phyloP scores from a whole-genome alignment of 169 alveolate species.

The Cardiosporidium cionae region DNA sequence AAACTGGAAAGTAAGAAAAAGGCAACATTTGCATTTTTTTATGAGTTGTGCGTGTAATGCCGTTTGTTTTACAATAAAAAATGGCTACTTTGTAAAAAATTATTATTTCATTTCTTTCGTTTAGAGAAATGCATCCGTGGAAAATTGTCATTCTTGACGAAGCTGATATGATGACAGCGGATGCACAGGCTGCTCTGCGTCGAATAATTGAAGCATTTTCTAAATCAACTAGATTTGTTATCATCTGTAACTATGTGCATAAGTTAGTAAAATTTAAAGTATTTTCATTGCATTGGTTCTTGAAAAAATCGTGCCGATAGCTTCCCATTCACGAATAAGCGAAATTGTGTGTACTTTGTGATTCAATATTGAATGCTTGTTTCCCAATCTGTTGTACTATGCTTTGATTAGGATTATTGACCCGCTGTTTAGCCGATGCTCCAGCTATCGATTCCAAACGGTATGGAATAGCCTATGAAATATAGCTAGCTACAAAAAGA shows the following conservation, averaged over 20 bases:
- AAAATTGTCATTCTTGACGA: slow-evolving; percentile 93
- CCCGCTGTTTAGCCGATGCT: slow-evolving; percentile 10
- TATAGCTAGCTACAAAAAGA: too few relatives aligned
- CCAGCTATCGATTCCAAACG: slow-evolving; percentile 2
- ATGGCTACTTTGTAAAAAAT: too few relatives aligned
- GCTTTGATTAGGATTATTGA: slow-evolving; percentile 4
- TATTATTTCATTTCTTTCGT: too few relatives aligned
- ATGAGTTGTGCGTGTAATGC: too few relatives aligned
- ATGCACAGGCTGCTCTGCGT: slow-evolving; percentile 97
- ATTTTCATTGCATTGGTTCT: background rate
- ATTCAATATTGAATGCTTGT: background rate
- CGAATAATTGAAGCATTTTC: slow-evolving; percentile 91
- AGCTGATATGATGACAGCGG: slow-evolving; percentile 96
- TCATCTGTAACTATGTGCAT: slow-evolving; percentile 91
- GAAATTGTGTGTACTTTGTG: background rate
- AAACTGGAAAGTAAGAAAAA: slow-evolving; percentile 53
- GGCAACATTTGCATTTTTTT: background rate
- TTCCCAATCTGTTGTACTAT: background rate
- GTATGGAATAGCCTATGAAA: background rate
- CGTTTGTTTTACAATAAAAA: too few relatives aligned
- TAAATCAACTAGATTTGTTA: slow-evolving; percentile 86
- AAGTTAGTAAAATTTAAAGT: slow-evolving; percentile 56
- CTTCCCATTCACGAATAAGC: background rate
- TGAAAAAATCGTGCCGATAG: too few relatives aligned
- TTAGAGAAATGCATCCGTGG: slow-evolving; percentile 60